Evolutionary conservation across 768 basidiomycete genomes (phyloP), one percentile per base, ranked within the genome.

Genomic region (Trametes meyenii): DNA sequence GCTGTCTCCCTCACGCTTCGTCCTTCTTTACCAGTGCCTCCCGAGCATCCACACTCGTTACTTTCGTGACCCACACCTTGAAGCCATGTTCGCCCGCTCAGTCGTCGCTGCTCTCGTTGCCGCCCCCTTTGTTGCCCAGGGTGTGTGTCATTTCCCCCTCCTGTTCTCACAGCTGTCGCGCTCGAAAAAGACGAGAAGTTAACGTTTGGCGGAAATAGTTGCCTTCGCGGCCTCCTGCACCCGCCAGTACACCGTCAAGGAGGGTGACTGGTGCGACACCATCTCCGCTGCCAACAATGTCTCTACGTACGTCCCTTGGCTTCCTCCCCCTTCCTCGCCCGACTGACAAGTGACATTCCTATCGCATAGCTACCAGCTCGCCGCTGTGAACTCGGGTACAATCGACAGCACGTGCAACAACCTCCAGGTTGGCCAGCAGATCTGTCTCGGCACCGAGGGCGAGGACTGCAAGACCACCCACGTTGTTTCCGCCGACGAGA

Each of bases 381-480:
- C 87, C 3, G 78, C 80, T 44, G 76, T 85, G 62, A 92, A 92
- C 77, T 57, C 75, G 0, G 29, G 29, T 33, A 64, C 66, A 51
- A 83, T 91, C 71, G 74, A 89, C 66, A 33, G 71, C 1, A 48
- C 50, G 17, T 93, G 92, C 76, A 66, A 72, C 64, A 89, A 93
- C 74, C 83, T 93, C 56, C 38, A 63, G 6, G 75, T 82, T 4
- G 82, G 81, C 50, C 63, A 73, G 24, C 63, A 49, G 16, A 68
- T 91, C 74, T 94, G 91, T 75, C 81, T 93, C 59, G 91, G 87
- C 42, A 72, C 75, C 64, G 16, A 60, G 2, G 81, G 78, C 57
- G 73, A 84, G 67, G 92, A 94, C 74, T 93, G 92, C 74, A 70
- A 69, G 2, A 75, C 72, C 23, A 85, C 84, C 16, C 81, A 91